Evolutionary conservation across 1,284 basidiomycete genomes (phyloP), one percentile per base, ranked within the genome.

Genomic region (Apiotrichum domesticum): DNA sequence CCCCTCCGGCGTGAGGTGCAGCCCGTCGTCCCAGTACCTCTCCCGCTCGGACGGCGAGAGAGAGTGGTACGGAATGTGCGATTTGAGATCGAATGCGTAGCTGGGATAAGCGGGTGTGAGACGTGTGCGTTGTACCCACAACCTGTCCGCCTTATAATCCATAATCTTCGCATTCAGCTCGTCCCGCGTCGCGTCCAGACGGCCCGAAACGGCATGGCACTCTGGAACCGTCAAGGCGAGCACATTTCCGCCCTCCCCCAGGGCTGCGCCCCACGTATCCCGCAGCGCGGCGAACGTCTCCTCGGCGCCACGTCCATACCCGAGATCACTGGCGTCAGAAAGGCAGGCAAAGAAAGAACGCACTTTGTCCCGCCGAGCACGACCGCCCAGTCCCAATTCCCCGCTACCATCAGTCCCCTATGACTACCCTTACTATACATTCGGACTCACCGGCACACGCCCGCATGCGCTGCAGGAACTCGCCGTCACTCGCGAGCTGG

Each of bases 331-430:
- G 46, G 4, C n/a, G 40, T 56, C 46, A 52, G 45, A 29, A 5
- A 9, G 2, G 13, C 9, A 4, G 7, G 8, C n/a, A 4, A 6
- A 35, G 2, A 15, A 21, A 9, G 21, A 9, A 14, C 52, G 3
- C 33, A 57, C 56, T 57, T 57, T n/a, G 56, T 57, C 7, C 56
- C 52, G 0, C 56, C 56, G 8, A 57, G 42, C 13, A 57, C 43
- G 42, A 57, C 35, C 15, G 47, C 21, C 56, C 56, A 57, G 47
- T 53, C 56, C 50, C 52, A 49, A 0, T 14, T 40, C 29, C 14
- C 3, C 13, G 13, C 29, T 35, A 42, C 9, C 3, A 42, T 6
- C 29, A 39, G 9, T 29, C 29, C 3, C 3, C 29, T 3, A 29
- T 29, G 3, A 29, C 29, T 29, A 29, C 29, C 29, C 29, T 29